Evolutionary conservation across 768 basidiomycete species (phyloP), one percentile per base, ranked within the genome.

Genomic region (Amanita pallidorosea): DNA sequence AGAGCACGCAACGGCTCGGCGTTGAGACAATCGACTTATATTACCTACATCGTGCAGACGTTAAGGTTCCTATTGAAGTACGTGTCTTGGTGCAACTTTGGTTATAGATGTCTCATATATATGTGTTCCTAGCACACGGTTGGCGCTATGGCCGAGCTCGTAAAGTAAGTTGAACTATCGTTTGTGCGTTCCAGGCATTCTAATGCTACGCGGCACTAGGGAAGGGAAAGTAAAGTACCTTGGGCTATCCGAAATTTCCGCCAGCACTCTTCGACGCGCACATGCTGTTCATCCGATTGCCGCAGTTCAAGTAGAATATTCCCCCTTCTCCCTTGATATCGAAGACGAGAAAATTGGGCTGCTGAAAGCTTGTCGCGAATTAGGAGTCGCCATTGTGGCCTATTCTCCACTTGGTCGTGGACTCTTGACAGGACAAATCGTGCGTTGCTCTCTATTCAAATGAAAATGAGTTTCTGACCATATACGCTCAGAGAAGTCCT

Each of bases 351-450:
- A 70, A 55, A 61, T 66, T 49, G 66, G 56, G 1, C 56, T 77
- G n/a, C 58, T 73, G 5, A 58, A 67, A 9, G 65, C 72, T 0
- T 67, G 68, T 5, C 55, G 69, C 20, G 72, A 76, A 55, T 61
- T 74, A 11, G 73, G 75, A 3, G 62, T 75, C 15, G 59, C 67
- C 2, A 64, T 76, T 45, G 66, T 79, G 17, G 72, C 71, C 2
- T 77, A 76, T 55, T 67, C 69, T 15, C 79, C 79, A 0, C 66
- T 79, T 34, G 74, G 70, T 1, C 65, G 75, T 17, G 77, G 77
- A 0, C 43, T 80, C 29, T 55, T 75, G 44, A 75, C 73, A 1
- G 77, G 77, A 17, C 64, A 62, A 63, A 70, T 65, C 49, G 71
- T 69, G 23, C 12, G 49, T 51, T 18, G 6, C 7, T 45, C 33